Conservation (phyloP, 352 stramenopile species). For the Globisporangium rhizosaccharum region DNA sequence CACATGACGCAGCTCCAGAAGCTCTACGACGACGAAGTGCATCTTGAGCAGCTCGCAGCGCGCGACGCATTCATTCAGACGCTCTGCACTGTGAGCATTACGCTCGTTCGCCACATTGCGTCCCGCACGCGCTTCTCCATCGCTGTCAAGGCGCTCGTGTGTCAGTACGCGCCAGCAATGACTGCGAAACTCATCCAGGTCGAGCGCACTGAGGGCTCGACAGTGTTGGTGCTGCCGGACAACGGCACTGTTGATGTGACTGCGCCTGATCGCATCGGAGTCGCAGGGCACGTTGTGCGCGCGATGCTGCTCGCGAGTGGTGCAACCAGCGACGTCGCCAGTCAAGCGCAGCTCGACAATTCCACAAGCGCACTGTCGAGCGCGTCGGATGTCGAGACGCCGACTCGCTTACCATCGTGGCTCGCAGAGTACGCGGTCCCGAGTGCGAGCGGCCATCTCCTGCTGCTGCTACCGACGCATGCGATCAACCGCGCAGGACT, state of each 20-base stretch:
- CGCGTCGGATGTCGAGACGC: no score
- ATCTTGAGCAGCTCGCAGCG: conserved; percentile 36
- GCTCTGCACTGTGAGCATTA: conserved; percentile 43
- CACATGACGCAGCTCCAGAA: conserved; percentile 48
- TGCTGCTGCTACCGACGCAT: conserved; percentile 11
- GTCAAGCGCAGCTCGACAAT: no score
- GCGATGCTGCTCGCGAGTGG: conserved; percentile 1
- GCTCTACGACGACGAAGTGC: conserved; percentile 39
- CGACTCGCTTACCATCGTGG: background rate
- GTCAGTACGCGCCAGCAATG: conserved; percentile 30
- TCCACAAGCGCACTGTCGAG: no score
- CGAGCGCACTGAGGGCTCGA: conserved; percentile 8
- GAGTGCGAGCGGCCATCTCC: conserved; percentile 13
- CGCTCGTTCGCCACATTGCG: conserved; percentile 32
- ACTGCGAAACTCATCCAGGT: conserved; percentile 24
- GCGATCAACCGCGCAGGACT: conserved; percentile 6
- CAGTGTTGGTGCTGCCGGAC: conserved; percentile 11
- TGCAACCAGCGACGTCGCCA: no score
- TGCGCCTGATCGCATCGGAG: conserved; percentile 6
- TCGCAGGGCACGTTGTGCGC: conserved; percentile 7
- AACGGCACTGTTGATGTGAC: conserved; percentile 1
- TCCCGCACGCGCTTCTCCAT: conserved; percentile 29
- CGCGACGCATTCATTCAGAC: conserved; percentile 31
- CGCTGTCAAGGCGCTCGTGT: conserved; percentile 33
- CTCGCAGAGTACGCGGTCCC: conserved; percentile 5